Evolutionary conservation across 1,284 basidiomycete genomes (phyloP), one percentile per base, ranked within the genome.

Genomic region (Porogramme epimiltina): DNA sequence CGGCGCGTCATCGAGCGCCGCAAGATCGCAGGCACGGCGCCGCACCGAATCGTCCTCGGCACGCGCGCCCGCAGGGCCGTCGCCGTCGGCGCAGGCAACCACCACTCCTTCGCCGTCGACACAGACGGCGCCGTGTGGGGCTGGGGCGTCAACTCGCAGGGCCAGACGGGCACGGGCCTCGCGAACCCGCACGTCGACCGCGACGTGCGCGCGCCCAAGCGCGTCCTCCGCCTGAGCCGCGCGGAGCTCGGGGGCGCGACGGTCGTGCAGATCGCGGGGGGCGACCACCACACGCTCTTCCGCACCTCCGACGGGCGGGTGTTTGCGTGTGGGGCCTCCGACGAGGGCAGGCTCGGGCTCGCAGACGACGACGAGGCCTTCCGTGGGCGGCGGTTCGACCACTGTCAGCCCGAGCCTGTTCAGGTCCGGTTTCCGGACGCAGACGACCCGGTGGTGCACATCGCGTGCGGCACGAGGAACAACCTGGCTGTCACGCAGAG

Each of bases 91-190:
- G 82, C 90, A 1, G 93, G 93, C 10, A 79, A 81, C 43, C 92
- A 87, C 72, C 87, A 91, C 64, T 93, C 91, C 0, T 96, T 95
- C 64, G 94, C 93, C 3, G 84, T 96, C 49, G 87, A 94, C 67
- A 80, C 86, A 57, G 73, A 77, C 26, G 94, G 93, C 31, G 80
- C 80, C 44, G 89, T 95, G 3, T 96, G 85, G 80, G 91, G 83
- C 0, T 97, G 94, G 94, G 95, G 95, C 19, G 75, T 95, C 54
- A 97, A 97, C 72, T 87, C 78, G 36, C 80, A 80, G 71, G 78
- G 81, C 24, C 89, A 91, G 68, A 80, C 80, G 1, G 89, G 87
- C 24, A 74, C 83, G 10, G 77, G 75, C n/a, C 78, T 96, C 40
- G 77, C 80, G 38, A 72, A 80, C 2, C 93, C 95, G 2, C 81